Evolutionary conservation across 1,284 basidiomycete species (phyloP), one percentile per base, ranked within the genome.

Genomic region (Ustilago cynodontis): DNA sequence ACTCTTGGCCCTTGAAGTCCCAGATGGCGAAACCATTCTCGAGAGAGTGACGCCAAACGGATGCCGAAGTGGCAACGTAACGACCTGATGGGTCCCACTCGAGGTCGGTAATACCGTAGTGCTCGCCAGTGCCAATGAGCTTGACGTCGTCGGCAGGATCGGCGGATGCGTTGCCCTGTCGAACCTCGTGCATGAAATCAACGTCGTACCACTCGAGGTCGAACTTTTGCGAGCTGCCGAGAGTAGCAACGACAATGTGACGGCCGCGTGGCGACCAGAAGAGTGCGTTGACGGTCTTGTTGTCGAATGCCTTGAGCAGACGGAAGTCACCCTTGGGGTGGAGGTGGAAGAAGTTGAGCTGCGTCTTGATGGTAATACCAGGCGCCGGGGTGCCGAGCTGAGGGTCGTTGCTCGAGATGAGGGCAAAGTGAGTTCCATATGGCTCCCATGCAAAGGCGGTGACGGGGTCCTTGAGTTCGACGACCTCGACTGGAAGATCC

Each of bases 161-260:
- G 59, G 95, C 93, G 26, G 77, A 68, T 54, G 90, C 88, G 77
- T 91, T 90, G 55, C 85, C 85, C 66, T 89, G 84, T 87, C 69
- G 87, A 83, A 79, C 90, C 89, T 26, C 89, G 89, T 70, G 91
- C 90, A 81, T 91, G 90, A 96, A 97, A 88, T 99, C 97, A 58
- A 98, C 90, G 87, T 99, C 97, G 94, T 94, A 99, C 88, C 98
- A 99, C 86, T 99, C 96, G 43, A 99, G 90, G 87, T 99, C 97
- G 35, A 93, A 99, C 89, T 99, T 99, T 82, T 91, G 91, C 24
- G 93, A 92, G 18, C 94, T 96, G 50, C 95, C 97, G 62, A 99
- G 92, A 49, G 96, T 98, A 20, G 95, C 95, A 65, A 98, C 91
- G 55, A 98, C 93, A 65, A 98, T 93, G 88, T 98, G 94, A 59